Evolutionary conservation across 192 early-diverging fungal genomes (phyloP).

Genomic region (Coemansia sp.): DNA sequence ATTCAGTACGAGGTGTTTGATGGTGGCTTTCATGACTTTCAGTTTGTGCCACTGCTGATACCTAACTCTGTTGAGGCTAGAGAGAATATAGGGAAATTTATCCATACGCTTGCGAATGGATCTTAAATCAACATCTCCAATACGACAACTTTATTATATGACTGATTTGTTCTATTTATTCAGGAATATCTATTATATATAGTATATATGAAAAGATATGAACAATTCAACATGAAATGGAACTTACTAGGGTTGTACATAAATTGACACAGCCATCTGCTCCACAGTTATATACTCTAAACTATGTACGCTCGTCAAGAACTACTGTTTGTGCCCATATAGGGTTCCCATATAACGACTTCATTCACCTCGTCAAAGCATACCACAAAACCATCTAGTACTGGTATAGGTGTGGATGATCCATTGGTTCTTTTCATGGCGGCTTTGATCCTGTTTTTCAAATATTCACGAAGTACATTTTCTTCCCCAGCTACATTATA

Average conservation of each 20-base stretch:
- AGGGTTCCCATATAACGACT: too few relatives aligned
- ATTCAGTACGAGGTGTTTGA: constrained; percentile 9
- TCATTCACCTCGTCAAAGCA: too few relatives aligned
- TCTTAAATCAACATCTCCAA: neutral
- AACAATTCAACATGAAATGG: too few relatives aligned
- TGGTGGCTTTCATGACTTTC: constrained; percentile 47
- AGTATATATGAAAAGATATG: too few relatives aligned
- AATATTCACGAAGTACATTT: neutral
- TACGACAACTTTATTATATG: neutral
- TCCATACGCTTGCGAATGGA: neutral
- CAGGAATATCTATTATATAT: too few relatives aligned
- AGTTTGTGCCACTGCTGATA: constrained; percentile 11
- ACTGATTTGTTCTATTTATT: neutral
- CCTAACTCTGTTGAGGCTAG: constrained; percentile 5
- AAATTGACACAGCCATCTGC: too few relatives aligned
- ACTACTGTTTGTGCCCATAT: too few relatives aligned
- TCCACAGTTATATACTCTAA: too few relatives aligned
- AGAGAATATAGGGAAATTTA: constrained; percentile 20
- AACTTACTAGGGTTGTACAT: too few relatives aligned
- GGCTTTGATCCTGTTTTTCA: neutral
- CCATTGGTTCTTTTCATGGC: neutral
- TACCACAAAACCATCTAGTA: too few relatives aligned
- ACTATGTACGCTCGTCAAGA: too few relatives aligned
- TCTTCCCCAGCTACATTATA: neutral
- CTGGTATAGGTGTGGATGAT: too few relatives aligned